A percentile compares a stretch with the other conserved stretches of the same genome.
Conservation (phyloP, 345 rosid genomes). For the Eucalyptus sp. region DNA sequence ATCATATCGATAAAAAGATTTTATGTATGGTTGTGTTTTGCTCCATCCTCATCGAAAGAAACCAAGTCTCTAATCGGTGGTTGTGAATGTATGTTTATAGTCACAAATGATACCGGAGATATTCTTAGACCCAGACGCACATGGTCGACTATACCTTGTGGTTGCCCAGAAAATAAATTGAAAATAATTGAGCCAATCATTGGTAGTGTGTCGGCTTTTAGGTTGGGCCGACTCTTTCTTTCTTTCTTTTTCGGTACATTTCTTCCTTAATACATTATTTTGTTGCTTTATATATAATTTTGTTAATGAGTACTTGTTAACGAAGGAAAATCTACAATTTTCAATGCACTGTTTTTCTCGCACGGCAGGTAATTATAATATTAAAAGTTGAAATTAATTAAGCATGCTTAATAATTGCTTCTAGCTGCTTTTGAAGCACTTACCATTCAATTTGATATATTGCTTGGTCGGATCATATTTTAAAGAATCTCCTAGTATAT, state of each 20-base stretch:
- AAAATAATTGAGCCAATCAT: not conserved
- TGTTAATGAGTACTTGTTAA: not conserved
- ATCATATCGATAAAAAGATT: fast-evolving
- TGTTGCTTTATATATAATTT: not conserved
- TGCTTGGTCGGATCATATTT: not conserved
- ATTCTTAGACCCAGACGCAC: not conserved
- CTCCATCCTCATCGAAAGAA: not conserved
- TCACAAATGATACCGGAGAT: not conserved
- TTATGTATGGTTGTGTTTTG: not conserved
- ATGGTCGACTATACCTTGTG: not conserved
- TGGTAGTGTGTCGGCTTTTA: not conserved
- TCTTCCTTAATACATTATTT: not conserved
- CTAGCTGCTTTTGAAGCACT: not conserved
- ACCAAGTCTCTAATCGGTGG: not conserved
- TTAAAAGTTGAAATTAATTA: not conserved
- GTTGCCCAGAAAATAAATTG: not conserved
- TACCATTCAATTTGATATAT: not conserved
- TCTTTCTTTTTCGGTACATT: not conserved
- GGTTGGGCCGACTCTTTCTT: not conserved
- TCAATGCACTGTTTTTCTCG: not conserved
- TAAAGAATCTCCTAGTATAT: not conserved
- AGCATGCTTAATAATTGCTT: not conserved
- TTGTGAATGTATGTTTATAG: not conserved
- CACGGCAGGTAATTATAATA: not conserved
- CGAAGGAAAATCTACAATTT: not conserved